These are phyloP conservation scores for Myriangium duriaei DNA, from an alignment of 2,329 filamentous ascomycete genomes.

Conservation along the genomic window DNA sequence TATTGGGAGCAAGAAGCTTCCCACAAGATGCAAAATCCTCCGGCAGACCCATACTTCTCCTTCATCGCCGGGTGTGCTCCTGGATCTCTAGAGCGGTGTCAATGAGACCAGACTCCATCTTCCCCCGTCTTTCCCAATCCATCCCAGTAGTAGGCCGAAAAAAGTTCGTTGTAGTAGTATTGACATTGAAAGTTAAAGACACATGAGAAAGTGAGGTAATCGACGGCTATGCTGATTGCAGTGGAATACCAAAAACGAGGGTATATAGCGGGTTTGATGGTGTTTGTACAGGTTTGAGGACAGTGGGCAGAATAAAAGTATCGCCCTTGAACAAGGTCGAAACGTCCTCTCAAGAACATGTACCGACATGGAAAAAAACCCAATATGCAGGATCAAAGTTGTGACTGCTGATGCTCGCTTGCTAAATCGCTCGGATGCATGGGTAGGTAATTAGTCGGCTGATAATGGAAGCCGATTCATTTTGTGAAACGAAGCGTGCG, in stretches of 20 bases:
- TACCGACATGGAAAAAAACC: neutral
- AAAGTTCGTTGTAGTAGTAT: slow-evolving; percentile 1
- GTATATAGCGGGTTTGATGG: slow-evolving; percentile 7
- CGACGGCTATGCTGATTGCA: neutral
- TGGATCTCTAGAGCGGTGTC: too few species aligned
- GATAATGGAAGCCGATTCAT: neutral
- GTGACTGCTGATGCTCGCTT: slow-evolving; percentile 4
- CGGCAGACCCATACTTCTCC: too few species aligned
- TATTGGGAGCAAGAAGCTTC: too few species aligned
- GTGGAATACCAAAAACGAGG: slow-evolving; percentile 1
- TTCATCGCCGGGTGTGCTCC: too few species aligned
- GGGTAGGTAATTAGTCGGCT: neutral
- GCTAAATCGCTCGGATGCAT: neutral
- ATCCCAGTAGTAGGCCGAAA: too few species aligned
- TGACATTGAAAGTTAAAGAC: slow-evolving; percentile 1
- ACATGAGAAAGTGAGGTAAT: neutral
- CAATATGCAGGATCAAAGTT: neutral
- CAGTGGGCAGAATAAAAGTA: neutral
- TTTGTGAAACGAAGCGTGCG: neutral
- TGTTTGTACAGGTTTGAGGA: slow-evolving; percentile 1
- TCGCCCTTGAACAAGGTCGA: too few species aligned
- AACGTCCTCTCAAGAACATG: too few species aligned
- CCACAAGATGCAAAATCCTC: too few species aligned
- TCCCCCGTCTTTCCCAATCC: too few species aligned
- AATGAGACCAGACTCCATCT: too few species aligned